These are phyloP conservation scores for Calvatia gigantea DNA, from an alignment of 768 basidiomycete species.

Conservation along the genomic window DNA sequence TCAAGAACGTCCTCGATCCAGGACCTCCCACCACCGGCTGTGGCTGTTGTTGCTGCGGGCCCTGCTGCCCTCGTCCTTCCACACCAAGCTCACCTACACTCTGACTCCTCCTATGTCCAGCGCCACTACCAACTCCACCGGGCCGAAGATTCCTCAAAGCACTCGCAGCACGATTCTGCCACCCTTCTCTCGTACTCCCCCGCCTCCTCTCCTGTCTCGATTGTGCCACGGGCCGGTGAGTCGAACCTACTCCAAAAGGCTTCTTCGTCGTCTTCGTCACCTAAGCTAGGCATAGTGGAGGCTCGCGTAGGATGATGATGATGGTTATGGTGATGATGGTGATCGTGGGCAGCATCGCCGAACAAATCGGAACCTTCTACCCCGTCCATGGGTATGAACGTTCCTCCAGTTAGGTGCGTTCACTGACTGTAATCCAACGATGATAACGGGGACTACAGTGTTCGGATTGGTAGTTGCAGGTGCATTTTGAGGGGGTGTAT, in stretches of 20 bases:
- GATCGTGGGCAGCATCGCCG: slow-evolving; percentile 4
- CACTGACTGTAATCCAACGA: slow-evolving; percentile 79
- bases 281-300: slow-evolving; percentile 11
- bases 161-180: slow-evolving; percentile 64
- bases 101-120: slow-evolving; percentile 2
- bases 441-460: slow-evolving; percentile 76
- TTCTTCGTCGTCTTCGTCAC: slow-evolving; percentile 11
- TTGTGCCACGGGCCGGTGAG: slow-evolving; percentile 13
- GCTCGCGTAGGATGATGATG: neutral
- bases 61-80: slow-evolving; percentile 20
- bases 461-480: slow-evolving; percentile 18
- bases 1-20: slow-evolving; percentile 75
- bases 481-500: slow-evolving; percentile 5
- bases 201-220: neutral
- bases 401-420: slow-evolving; percentile 34
- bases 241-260: slow-evolving; percentile 7
- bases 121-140: slow-evolving; percentile 23
- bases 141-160: slow-evolving; percentile 54
- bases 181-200: slow-evolving; percentile 25
- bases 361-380: slow-evolving; percentile 21
- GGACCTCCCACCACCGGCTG: slow-evolving; percentile 17
- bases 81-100: neutral
- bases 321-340: neutral
- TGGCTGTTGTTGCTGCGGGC: slow-evolving; percentile 15
- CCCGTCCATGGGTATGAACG: slow-evolving; percentile 18